Conservation (phyloP, 2,329 filamentous ascomycete species). For the Gaeumannomyces tritici region DNA sequence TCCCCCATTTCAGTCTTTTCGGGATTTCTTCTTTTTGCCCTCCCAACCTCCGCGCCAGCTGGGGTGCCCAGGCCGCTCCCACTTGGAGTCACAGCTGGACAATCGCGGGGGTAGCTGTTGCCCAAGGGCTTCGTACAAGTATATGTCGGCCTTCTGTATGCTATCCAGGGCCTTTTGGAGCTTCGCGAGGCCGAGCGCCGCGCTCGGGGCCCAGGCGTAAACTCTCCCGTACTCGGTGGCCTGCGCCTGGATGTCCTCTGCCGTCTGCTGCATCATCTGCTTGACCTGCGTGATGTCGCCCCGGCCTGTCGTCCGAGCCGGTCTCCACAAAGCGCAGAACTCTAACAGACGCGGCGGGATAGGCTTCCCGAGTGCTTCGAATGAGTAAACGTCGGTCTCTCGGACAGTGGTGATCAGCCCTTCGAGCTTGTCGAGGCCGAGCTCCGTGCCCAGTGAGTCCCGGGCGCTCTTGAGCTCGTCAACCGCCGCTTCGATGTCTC, state of each 20-base stretch:
- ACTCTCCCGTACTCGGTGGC: background rate
- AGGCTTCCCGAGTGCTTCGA: background rate
- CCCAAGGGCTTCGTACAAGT: background rate
- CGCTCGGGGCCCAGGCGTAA: background rate
- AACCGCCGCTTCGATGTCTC: background rate
- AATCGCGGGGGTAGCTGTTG: background rate
- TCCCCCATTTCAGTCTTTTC: no score
- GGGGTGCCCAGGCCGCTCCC: no score
- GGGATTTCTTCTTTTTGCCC: background rate
- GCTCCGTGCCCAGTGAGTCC: no score
- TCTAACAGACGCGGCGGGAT: background rate
- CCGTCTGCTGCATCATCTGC: background rate
- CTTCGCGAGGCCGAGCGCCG: background rate
- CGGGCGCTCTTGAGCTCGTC: background rate
- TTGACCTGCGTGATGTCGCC: background rate
- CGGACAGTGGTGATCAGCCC: background rate
- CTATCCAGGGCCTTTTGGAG: background rate
- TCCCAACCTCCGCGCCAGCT: no score
- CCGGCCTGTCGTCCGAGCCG: background rate
- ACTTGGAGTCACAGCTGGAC: background rate
- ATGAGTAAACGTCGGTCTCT: background rate
- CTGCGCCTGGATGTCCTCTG: background rate
- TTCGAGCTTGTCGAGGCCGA: background rate
- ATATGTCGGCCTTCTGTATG: background rate
- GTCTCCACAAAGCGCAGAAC: background rate